Base-by-base conservation (phyloP, 2,329 filamentous ascomycete species). In the Fusarium sp. region DNA sequence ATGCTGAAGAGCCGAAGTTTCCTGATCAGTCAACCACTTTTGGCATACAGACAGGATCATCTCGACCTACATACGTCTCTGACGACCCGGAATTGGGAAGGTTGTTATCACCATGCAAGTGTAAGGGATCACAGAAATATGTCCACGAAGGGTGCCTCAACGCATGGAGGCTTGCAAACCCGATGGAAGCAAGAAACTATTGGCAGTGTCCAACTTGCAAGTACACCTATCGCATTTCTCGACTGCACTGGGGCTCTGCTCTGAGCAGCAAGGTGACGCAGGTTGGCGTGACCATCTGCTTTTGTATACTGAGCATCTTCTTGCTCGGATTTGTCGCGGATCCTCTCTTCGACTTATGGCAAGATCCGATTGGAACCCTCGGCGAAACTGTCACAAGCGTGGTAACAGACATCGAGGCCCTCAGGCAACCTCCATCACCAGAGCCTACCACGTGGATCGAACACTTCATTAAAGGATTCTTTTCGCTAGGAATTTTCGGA, bases 71-170 rank as follows among this genome's bases (percentile, higher is more conserved):
- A 21, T 97, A 97, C 76, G 86, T 90, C 53, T 94, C 93, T 25
- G 88, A 92, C 65, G 92, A 93, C 70, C 85, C 89, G 9, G 86
- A 90, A 69, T 86, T 91, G 30, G 93, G 93, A 41, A 90, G 93
- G 52, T 84, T 99, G 28, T 87, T 98, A 73, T 91, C 92, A 56
- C 96, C 96, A 37, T 99, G 96, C 84, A 90, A 91, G 81, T 99
- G 96, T 86, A 97, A 93, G 82, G 96, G 96, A 54, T 93, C 92
- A 41, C 93, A 95, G 73, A 93, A 93, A 81, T 98, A 97, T 80
- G 94, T 98, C 25, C 96, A 99, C 79, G 93, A 98, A 79, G 91
- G 90, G 30, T 99, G 96, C 77, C 84, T 99, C 50, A 89, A 92
- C 75, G 85, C 88, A 13, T 98, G 94, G 93, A 89, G 96, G 72